These are phyloP conservation scores for Neopestalotiopsis rosae DNA, from an alignment of 2,329 filamentous ascomycete species.

Conservation along the genomic window DNA sequence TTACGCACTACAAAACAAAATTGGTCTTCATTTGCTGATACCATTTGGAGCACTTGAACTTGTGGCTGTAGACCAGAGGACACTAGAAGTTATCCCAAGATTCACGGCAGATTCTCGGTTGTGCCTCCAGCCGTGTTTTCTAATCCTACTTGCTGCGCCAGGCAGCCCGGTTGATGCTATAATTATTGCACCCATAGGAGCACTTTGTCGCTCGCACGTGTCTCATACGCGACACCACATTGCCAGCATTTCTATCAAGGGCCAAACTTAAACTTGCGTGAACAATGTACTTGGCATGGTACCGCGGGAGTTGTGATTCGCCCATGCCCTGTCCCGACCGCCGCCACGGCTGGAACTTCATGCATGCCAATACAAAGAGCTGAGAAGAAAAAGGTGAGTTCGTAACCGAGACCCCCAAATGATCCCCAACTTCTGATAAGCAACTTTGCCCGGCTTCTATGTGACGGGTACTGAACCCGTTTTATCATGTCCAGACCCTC, in stretches of 20 bases:
- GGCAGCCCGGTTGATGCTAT: background rate
- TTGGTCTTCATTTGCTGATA: background rate
- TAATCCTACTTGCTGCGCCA: background rate
- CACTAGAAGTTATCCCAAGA: background rate
- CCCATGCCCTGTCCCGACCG: background rate
- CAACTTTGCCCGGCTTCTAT: background rate
- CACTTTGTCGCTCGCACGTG: background rate
- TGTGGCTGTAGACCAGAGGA: background rate
- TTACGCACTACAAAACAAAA: background rate
- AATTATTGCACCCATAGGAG: background rate
- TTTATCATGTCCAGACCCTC: background rate
- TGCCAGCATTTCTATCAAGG: background rate
- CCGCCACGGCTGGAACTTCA: slow-evolving; percentile 1
- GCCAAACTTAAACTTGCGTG: background rate
- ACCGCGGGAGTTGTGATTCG: background rate
- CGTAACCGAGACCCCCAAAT: background rate
- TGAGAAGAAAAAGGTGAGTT: background rate
- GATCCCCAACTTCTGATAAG: background rate
- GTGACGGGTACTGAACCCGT: background rate
- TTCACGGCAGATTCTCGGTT: background rate
- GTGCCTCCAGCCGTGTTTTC: background rate
- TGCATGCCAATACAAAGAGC: background rate
- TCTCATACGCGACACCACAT: background rate
- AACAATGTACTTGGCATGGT: background rate
- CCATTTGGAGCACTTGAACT: background rate